Evolutionary conservation across 345 rosid species (phyloP), one percentile per base, ranked within the genome.

Genomic region (Gossypium ekmanianum): DNA sequence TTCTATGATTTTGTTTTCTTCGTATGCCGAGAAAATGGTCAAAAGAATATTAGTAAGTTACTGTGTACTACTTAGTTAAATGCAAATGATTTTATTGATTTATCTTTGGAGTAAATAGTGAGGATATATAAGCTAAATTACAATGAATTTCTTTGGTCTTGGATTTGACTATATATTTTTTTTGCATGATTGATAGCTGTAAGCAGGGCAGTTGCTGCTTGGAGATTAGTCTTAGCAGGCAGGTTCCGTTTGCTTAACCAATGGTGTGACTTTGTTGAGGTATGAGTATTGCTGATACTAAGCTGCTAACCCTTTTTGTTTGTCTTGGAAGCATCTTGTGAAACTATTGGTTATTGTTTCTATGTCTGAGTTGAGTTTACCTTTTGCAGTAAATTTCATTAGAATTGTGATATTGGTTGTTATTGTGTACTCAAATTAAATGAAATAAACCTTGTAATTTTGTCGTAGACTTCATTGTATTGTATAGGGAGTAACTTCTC

Each of bases 1-100:
- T 93, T 93, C 76, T 95, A 95, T 84, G 98, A 95, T 78, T 95
- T 95, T 90, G 98, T 91, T 74, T 95, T 90, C 87, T 93, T 95
- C 78, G 82, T 93, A 76, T 95, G 96, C 81, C 97, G 98, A 22
- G 96, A 89, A 84, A 93, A 91, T 39, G 94, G 99, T 61, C 99
- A 95, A 74, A 95, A 92, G 88, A 95, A 85, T 79, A 89, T 91
- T 77, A 87, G 99, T 95, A 87, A 90, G 93, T 85, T 83, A 73
- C 72, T 11, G 63, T 22, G 56, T 47, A 17, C 26, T 27, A 65
- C 11, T 75, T 29, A 45, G 48, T 48, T 65, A 51, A 52, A 73
- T 41, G 56, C 14, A 48, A 66, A 47, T 51, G 11, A 74, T 61
- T 47, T 69, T 47, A 9, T 65, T 20, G 52, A 70, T 56, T 16